phyloP scores from a whole-genome alignment of 805 yeast species.

The Monosporozyma yasuniensis region DNA sequence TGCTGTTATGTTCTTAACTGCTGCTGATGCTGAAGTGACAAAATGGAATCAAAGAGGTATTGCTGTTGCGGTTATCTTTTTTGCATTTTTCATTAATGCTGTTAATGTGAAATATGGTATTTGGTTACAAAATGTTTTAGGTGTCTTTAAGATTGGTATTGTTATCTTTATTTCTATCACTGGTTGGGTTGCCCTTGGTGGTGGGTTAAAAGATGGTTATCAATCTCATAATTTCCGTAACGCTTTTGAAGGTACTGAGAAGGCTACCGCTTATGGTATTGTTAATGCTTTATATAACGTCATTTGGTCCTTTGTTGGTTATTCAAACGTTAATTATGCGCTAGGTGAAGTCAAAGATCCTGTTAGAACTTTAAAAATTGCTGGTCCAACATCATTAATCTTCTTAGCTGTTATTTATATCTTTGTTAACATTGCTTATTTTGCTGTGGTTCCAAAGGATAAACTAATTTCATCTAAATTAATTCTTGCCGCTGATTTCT shows the following conservation, averaged over 20 bases:
- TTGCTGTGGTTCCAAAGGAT: constrained; percentile 69
- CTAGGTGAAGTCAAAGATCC: constrained; percentile 74
- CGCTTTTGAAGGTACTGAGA: constrained; percentile 45
- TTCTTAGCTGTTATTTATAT: constrained; percentile 57
- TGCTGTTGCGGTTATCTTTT: constrained; percentile 65
- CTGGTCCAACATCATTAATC: constrained; percentile 67
- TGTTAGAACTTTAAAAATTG: constrained; percentile 52
- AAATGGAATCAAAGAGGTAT: constrained; percentile 73
- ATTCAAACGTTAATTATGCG: constrained; percentile 76
- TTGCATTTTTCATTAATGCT: constrained; percentile 58
- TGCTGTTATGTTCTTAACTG: constrained; percentile 68
- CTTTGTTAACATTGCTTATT: constrained; percentile 70
- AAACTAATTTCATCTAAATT: constrained; percentile 52
- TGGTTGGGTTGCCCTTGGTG: constrained; percentile 79
- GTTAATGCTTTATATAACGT: constrained; percentile 73
- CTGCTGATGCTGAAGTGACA: constrained; percentile 58
- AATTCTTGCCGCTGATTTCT: constrained; percentile 68
- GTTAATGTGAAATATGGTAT: constrained; percentile 57
- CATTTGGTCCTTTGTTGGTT: constrained; percentile 79
- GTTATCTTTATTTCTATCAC: constrained; percentile 61
- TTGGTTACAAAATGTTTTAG: constrained; percentile 54
- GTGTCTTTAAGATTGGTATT: constrained; percentile 65
- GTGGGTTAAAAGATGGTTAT: constrained; percentile 46
- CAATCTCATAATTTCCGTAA: constrained; percentile 53
- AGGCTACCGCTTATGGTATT: constrained; percentile 56